Base-by-base conservation (phyloP, 202 grass and related monocot species). In the Digitaria exilis region DNA sequence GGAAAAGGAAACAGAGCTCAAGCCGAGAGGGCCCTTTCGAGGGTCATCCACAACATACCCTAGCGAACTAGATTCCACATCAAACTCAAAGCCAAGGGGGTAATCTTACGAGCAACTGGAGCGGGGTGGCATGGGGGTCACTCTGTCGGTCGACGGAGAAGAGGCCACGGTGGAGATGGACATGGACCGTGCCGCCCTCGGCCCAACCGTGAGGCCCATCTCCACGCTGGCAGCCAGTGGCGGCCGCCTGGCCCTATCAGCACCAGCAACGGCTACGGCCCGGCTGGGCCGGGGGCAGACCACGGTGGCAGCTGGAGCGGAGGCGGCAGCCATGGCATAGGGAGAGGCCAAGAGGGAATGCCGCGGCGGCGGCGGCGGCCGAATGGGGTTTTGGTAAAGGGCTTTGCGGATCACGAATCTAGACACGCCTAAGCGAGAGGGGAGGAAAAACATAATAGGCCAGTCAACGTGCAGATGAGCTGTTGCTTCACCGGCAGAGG, bases 91-190 rank as follows among this genome's bases (percentile, higher is more conserved):
- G 16, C 13, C 4, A 45, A 26, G 17, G 6, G n/a, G n/a, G n/a
- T 8, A 58, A 25, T 16, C 73, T 78, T 65, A 88, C 86, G 80
- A 57, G 45, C 3, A 19, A 28, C 26, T 83, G 19, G 80, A 58
- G 28, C 35, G 65, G 7, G 86, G 73, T 0, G 80, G 72, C 45
- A 63, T 57, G 10, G 80, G 73, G 55, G 56, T 4, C 26, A 78
- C 86, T 24, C 73, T 80, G 1, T 57, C 80, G 34, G 73, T 58
- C 12, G 80, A 25, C 21, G 80, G 73, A n/a, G 80, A 70, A n/a
- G 54, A 22, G 57, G 77, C 59, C 4, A 63, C 71, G 51, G 29
- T 31, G 42, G 9, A 44, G 10, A 56, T 73, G 14, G 54, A 43
- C 8, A 52, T 25, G 21, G 58, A 6, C 34, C 71, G 71, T n/a